A percentile compares a stretch with the other conserved stretches of the same genome.
Conservation (phyloP, 352 stramenopile species). For the Globisporangium splendens region DNA sequence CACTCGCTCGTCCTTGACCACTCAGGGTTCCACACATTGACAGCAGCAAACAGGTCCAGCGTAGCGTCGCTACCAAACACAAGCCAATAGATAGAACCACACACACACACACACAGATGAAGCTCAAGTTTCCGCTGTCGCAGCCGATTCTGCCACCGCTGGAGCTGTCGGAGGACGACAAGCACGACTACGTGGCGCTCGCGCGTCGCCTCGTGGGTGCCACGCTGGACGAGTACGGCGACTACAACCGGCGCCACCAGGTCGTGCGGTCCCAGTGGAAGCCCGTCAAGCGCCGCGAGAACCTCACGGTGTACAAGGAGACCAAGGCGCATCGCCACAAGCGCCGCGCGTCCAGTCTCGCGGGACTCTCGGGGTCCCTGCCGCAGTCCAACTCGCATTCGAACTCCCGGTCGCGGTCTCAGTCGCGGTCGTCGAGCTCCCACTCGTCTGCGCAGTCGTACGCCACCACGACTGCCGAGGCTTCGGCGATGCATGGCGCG, state of each 20-base stretch:
- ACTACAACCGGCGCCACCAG: slow-evolving; percentile 20
- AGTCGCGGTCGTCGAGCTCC: not conserved
- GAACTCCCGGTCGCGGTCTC: too few relatives aligned
- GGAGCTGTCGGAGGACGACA: not conserved
- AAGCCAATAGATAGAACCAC: too few relatives aligned
- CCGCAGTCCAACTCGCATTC: too few relatives aligned
- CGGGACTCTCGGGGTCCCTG: too few relatives aligned
- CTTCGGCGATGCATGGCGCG: too few relatives aligned
- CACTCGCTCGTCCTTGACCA: too few relatives aligned
- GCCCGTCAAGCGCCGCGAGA: slow-evolving; percentile 14
- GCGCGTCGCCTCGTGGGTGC: slow-evolving; percentile 19
- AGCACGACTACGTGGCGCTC: slow-evolving; percentile 17
- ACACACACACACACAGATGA: too few relatives aligned
- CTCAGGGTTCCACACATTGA: too few relatives aligned
- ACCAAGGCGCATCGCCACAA: not conserved
- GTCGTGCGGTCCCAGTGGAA: slow-evolving; percentile 13
- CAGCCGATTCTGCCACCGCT: not conserved
- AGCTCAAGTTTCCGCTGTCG: not conserved
- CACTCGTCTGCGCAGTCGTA: not conserved
- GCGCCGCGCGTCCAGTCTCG: too few relatives aligned
- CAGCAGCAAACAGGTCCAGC: too few relatives aligned
- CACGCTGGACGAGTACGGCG: slow-evolving; percentile 21
- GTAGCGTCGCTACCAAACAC: too few relatives aligned
- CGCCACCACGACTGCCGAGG: not conserved
- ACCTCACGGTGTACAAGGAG: slow-evolving; percentile 15